phyloP scores from a whole-genome alignment of 495 filamentous ascomycete species.

The Cenococcum geophilum region DNA sequence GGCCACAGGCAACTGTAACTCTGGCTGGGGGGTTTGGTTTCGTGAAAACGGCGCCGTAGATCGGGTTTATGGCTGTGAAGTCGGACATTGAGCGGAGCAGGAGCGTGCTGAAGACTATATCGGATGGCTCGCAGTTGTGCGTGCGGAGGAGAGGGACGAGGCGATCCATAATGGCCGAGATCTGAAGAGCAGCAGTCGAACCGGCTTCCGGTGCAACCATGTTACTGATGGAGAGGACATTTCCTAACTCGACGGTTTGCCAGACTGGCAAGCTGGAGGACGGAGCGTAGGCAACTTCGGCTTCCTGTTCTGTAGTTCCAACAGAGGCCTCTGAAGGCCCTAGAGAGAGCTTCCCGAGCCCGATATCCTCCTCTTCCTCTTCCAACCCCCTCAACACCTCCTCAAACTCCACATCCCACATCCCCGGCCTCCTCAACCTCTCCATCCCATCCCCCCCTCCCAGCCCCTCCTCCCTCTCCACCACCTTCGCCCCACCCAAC shows the following conservation, averaged over 20 bases:
- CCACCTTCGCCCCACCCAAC: conserved; percentile 52
- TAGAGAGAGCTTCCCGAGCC: conserved; percentile 1
- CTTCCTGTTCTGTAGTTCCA: too few relatives aligned
- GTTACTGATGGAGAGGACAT: too few relatives aligned
- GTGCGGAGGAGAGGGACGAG: conserved; percentile 14
- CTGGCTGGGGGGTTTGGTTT: conserved; percentile 77
- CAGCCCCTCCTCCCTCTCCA: conserved; percentile 43
- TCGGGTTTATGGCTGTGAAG: conserved; percentile 64
- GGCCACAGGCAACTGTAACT: conserved; percentile 73
- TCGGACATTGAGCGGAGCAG: conserved; percentile 72
- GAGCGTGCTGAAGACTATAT: conserved; percentile 69
- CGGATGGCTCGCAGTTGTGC: conserved; percentile 39
- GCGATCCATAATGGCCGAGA: conserved; percentile 33
- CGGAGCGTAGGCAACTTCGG: too few relatives aligned
- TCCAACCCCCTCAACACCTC: conserved; percentile 9
- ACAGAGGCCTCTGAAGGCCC: not conserved
- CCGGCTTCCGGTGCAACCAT: too few relatives aligned
- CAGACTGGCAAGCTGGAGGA: too few relatives aligned
- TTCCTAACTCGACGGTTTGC: too few relatives aligned
- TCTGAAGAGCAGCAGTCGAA: conserved; percentile 27
- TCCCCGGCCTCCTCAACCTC: conserved; percentile 41
- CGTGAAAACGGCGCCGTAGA: conserved; percentile 64
- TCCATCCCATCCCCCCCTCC: conserved; percentile 14
- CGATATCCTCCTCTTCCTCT: not conserved
- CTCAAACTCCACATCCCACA: conserved; percentile 47